These are phyloP conservation scores for Pharus latifolius DNA, from an alignment of 176 grass and related monocot genomes.

Conservation along the genomic window DNA sequence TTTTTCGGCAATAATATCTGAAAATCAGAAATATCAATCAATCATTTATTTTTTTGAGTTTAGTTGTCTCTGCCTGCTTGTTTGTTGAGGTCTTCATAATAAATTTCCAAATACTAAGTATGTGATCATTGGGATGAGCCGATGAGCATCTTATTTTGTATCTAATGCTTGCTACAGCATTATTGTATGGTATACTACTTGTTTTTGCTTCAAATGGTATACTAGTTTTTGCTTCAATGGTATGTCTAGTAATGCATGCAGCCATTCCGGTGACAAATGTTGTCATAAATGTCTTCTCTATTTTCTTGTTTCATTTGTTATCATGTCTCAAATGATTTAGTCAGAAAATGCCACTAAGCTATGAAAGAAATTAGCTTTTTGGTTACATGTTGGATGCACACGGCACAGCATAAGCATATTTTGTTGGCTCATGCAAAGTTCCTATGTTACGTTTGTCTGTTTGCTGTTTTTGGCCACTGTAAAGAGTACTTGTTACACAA, in stretches of 20 bases:
- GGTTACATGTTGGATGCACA: neutral
- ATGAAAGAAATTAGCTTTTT: neutral
- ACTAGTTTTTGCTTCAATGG: too few relatives aligned
- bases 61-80: conserved; percentile 7
- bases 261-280: too few relatives aligned
- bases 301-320: neutral
- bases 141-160: too few relatives aligned
- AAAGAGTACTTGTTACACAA: neutral
- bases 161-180: too few relatives aligned
- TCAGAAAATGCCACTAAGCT: neutral
- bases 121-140: neutral
- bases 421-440: neutral
- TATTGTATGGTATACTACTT: too few relatives aligned
- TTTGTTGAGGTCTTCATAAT: neutral
- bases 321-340: neutral
- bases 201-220: too few relatives aligned
- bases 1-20: neutral
- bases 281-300: neutral
- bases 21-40: neutral
- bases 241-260: too few relatives aligned
- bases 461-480: neutral
- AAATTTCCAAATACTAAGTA: neutral
- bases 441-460: neutral
- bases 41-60: neutral
- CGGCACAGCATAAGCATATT: neutral